These are phyloP conservation scores for Mycena vulgaris DNA, from an alignment of 768 basidiomycete species.

Conservation along the genomic window DNA sequence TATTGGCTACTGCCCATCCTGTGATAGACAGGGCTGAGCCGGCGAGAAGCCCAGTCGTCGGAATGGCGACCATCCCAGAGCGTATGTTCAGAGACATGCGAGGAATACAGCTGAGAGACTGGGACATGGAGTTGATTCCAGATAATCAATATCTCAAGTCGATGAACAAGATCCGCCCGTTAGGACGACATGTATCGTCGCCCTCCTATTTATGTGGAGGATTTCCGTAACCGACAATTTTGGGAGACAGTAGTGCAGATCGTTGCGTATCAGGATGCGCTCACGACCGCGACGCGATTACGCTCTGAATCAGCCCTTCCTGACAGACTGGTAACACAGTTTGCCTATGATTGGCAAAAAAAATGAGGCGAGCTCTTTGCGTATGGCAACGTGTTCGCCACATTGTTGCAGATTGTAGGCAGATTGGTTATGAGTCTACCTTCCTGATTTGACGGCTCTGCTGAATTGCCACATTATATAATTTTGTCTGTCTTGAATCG, in stretches of 20 bases:
- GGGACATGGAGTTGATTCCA: constrained; percentile 16
- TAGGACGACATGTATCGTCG: background rate
- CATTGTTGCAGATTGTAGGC: too few species aligned
- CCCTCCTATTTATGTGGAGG: background rate
- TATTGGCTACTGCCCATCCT: background rate
- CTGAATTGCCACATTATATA: too few species aligned
- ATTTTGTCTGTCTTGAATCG: too few species aligned
- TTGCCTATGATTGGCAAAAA: too few species aligned
- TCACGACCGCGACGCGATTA: background rate
- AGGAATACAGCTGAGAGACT: constrained; percentile 7
- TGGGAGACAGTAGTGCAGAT: constrained; percentile 39
- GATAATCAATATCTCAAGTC: background rate
- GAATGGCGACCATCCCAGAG: background rate
- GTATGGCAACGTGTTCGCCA: too few species aligned
- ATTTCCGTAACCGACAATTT: constrained; percentile 26
- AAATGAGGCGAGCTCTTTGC: too few species aligned
- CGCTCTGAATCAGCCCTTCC: too few species aligned
- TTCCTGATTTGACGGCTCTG: too few species aligned
- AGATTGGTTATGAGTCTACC: too few species aligned
- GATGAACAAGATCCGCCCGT: constrained; percentile 43
- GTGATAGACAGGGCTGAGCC: background rate
- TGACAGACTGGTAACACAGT: too few species aligned
- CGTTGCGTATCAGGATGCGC: background rate
- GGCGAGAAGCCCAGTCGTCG: background rate
- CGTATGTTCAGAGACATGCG: constrained; percentile 12